Evolutionary conservation across 768 basidiomycete species (phyloP), one percentile per base, ranked within the genome.

Genomic region (Grammothele lineata): DNA sequence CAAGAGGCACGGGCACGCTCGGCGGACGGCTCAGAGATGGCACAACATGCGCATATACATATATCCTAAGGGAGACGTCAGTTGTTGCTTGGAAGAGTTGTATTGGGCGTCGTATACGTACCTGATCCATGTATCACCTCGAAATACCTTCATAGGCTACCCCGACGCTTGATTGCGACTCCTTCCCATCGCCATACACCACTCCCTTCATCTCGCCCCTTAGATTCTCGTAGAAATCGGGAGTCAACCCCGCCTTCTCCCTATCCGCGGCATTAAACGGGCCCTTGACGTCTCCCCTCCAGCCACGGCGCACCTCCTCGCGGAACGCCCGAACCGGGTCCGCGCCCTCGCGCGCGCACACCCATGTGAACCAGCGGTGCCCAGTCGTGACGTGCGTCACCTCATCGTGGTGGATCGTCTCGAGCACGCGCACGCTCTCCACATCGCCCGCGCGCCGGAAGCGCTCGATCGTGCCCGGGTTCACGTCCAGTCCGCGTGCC

Each of bases 281-380:
- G 0, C 88, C 88, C 58, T 83, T 84, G 21, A 87, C 70, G 40
- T 81, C 80, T 0, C 90, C 88, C 30, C 74, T 68, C 76, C 87
- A 91, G 8, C 85, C 82, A 35, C 60, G 68, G 47, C 68, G 70
- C 21, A 92, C 88, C 56, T 89, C 84, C 26, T 76, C 75, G 35
- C 88, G 68, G 62, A 91, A 92, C 17, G 80, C 74, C 46, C 56
- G 53, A 2, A 90, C 72, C 3, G 85, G 83, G 56, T 89, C 83
- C 7, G 65, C 60, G 37, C 64, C 74, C 40, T 78, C 67, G 55
- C 71, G 62, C 46, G 69, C 75, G 61, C 85, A 89, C 5, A 85
- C 58, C 83, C 83, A 90, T 8, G 81, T 83, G 64, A 91, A 88
- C 86, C 87, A 90, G 41, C 86, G 71, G 64, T 89, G 87, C 2